A percentile compares a stretch with the other conserved stretches of the same genome.
phyloP scores from a whole-genome alignment of 2,329 filamentous ascomycete genomes.

The Curvularia eragrostidis region DNA sequence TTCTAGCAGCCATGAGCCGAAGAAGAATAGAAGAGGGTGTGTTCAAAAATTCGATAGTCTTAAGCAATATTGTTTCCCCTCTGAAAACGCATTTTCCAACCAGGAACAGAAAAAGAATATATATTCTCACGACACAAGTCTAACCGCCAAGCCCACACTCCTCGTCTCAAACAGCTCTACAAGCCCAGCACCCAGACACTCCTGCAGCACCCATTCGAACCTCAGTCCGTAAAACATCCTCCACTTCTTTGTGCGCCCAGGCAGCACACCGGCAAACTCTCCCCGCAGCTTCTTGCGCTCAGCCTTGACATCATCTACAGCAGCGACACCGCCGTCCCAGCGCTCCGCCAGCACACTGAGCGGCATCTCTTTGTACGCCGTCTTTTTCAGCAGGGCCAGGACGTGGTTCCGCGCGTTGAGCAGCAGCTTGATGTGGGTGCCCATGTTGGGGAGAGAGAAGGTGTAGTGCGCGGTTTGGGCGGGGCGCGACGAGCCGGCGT shows the following conservation, averaged over 20 bases:
- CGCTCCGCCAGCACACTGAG: slow-evolving; percentile 68
- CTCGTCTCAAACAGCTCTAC: slow-evolving; percentile 78
- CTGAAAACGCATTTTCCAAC: too few relatives aligned
- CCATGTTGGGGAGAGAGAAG: slow-evolving; percentile 71
- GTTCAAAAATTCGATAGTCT: too few relatives aligned
- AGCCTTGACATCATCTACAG: slow-evolving; percentile 54
- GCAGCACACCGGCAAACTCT: slow-evolving; percentile 64
- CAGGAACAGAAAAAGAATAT: too few relatives aligned
- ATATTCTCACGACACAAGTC: slow-evolving; percentile 22
- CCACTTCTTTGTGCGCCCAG: slow-evolving; percentile 72
- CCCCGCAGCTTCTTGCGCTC: slow-evolving; percentile 61
- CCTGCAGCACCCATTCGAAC: slow-evolving; percentile 75
- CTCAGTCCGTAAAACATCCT: slow-evolving; percentile 71
- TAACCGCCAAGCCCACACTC: slow-evolving; percentile 72
- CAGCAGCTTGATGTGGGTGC: slow-evolving; percentile 70
- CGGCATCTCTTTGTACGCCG: slow-evolving; percentile 68
- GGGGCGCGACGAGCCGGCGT: slow-evolving; percentile 18
- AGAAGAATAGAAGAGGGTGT: too few relatives aligned
- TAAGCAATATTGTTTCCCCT: too few relatives aligned
- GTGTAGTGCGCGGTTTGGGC: slow-evolving; percentile 49
- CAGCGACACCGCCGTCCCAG: slow-evolving; percentile 73
- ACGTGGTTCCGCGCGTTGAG: slow-evolving; percentile 68
- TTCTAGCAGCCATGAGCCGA: too few relatives aligned
- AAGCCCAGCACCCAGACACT: slow-evolving; percentile 72
- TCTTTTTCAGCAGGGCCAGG: slow-evolving; percentile 63